Conservation (phyloP, 2,329 filamentous ascomycete genomes). For the Nigrospora sphaerica region DNA sequence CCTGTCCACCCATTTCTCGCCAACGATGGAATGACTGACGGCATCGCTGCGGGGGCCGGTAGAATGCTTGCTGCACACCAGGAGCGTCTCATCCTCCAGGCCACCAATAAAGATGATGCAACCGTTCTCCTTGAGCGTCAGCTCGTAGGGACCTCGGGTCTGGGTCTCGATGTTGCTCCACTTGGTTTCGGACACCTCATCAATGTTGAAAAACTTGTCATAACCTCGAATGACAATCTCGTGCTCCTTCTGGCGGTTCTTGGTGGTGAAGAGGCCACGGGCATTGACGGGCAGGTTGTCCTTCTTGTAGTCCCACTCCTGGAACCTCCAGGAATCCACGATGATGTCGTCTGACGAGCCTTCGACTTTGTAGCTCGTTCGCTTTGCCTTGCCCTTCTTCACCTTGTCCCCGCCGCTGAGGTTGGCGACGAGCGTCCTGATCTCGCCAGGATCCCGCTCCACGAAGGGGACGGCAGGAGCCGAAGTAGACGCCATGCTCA, state of each 20-base stretch:
- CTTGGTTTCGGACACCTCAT: slow-evolving; percentile 72
- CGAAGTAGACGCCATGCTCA: background rate
- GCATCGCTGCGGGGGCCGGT: slow-evolving; percentile 71
- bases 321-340: slow-evolving; percentile 88
- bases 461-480: slow-evolving; percentile 41
- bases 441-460: slow-evolving; percentile 62
- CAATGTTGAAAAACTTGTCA: slow-evolving; percentile 97
- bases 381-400: slow-evolving; percentile 63
- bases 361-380: slow-evolving; percentile 65
- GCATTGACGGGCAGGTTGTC: slow-evolving; percentile 82
- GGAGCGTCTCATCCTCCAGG: slow-evolving; percentile 76
- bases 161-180: slow-evolving; percentile 72
- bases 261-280: slow-evolving; percentile 86
- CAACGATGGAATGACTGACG: slow-evolving; percentile 75
- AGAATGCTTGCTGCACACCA: slow-evolving; percentile 99
- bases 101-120: slow-evolving; percentile 98
- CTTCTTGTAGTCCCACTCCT: slow-evolving; percentile 95
- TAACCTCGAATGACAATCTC: slow-evolving; percentile 89
- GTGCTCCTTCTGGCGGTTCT: slow-evolving; percentile 51
- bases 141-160: slow-evolving; percentile 83
- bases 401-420: slow-evolving; percentile 54
- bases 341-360: slow-evolving; percentile 54
- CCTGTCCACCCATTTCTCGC: slow-evolving; percentile 72
- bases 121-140: slow-evolving; percentile 98
- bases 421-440: slow-evolving; percentile 56